phyloP scores from a whole-genome alignment of 257 asterid species.

The Rehmannia glutinosa region DNA sequence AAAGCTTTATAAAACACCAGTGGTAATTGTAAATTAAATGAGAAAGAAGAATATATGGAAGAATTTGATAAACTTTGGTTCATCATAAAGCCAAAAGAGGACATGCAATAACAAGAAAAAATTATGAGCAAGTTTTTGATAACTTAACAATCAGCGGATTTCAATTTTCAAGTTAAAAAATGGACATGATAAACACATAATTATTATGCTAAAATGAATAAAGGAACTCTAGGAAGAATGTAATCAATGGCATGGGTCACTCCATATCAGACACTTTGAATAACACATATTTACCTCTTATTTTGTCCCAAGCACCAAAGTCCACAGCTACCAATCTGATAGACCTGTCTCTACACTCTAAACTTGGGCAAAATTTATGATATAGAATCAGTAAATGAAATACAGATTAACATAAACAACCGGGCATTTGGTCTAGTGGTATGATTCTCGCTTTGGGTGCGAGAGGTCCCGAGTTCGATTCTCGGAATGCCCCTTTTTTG shows the following conservation, averaged over 20 bases:
- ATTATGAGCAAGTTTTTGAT: background rate
- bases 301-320: background rate
- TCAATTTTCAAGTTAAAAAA: background rate
- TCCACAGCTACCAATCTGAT: background rate
- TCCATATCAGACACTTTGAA: no score
- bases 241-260: background rate
- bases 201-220: background rate
- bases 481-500: slow-evolving; percentile 91
- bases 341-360: background rate
- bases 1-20: background rate
- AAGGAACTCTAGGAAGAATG: background rate
- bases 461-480: slow-evolving; percentile 84
- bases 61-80: background rate
- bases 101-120: background rate
- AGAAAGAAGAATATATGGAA: background rate
- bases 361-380: background rate
- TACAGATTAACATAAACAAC: background rate
- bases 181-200: background rate
- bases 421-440: slow-evolving; percentile 97
- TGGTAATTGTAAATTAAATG: background rate
- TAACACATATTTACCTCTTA: background rate
- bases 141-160: background rate
- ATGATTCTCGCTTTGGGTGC: slow-evolving; percentile 92
- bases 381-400: background rate
- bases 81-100: background rate